A percentile compares a stretch with the other conserved stretches of the same genome.
These are phyloP conservation scores for Grosmannia penicillata DNA, from an alignment of 2,329 filamentous ascomycete species.

Conservation along the genomic window DNA sequence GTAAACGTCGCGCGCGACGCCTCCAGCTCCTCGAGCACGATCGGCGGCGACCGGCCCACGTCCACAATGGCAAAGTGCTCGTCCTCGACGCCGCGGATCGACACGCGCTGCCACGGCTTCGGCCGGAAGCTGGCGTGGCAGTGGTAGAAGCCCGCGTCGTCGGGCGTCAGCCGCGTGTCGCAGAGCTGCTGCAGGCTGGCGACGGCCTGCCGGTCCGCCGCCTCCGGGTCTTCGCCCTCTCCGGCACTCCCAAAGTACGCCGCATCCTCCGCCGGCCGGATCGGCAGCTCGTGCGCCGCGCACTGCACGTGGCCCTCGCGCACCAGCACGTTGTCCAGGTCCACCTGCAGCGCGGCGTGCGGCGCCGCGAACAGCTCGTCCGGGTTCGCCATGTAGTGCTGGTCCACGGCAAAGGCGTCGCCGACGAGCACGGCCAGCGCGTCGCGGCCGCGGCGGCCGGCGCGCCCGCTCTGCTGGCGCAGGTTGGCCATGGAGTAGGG, in stretches of 20 bases:
- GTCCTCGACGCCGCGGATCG: constrained; percentile 77
- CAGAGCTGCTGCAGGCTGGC: constrained; percentile 57
- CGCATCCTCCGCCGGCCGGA: constrained; percentile 60
- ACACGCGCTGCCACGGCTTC: constrained; percentile 65
- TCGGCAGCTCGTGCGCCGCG: constrained; percentile 87
- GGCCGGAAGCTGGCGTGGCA: constrained; percentile 81
- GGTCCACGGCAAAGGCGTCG: constrained; percentile 79
- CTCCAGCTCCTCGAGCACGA: constrained; percentile 89
- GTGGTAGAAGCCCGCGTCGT: constrained; percentile 73
- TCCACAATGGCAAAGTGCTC: constrained; percentile 92
- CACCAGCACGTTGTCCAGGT: constrained; percentile 81
- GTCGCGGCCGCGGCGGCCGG: constrained; percentile 83
- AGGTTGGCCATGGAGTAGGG: constrained; percentile 92
- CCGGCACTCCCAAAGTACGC: too few relatives aligned
- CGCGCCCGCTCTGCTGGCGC: constrained; percentile 85
- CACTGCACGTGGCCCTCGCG: constrained; percentile 92
- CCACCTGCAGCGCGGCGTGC: constrained; percentile 78
- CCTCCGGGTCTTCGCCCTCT: too few relatives aligned
- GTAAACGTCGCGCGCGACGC: constrained; percentile 90
- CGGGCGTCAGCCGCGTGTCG: constrained; percentile 55
- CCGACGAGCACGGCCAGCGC: constrained; percentile 82
- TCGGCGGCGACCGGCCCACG: constrained; percentile 65
- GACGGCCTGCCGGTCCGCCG: constrained; percentile 46
- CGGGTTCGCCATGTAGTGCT: constrained; percentile 94
- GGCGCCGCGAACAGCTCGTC: constrained; percentile 86